Evolutionary conservation across 495 filamentous ascomycete genomes (phyloP), one percentile per base, ranked within the genome.

Genomic region (Rhypophila decipiens): DNA sequence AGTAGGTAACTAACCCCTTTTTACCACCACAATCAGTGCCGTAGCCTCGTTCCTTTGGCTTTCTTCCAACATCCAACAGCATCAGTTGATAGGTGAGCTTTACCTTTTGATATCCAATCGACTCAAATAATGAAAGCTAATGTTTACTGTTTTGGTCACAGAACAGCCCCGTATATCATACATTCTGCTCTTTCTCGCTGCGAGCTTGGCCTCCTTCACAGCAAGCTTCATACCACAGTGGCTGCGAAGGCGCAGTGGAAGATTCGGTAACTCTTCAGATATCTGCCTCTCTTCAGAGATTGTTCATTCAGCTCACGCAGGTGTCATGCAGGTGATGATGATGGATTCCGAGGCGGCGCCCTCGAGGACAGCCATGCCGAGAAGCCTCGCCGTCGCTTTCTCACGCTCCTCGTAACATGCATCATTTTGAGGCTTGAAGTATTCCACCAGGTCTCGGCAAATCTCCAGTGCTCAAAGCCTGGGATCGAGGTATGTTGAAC

Each of bases 31-130:
- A 1, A 22, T 20, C 27, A 72, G 72, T 53, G 67, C 71, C 50
- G 63, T 70, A 15, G 52, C 65, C 27, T 72, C 68, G 0, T 73
- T 73, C 55, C 41, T 69, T 9, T 76, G 68, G 68, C 56, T 76
- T 11, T 59, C 63, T 4, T 55, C 61, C 45, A 68, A 59, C 4
- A 46, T 74, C 15, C 64, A 76, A 42, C 65, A 62, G 27, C 70
- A 76, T 40, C 67, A 67, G n/a, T 60, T 73, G 23, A 66, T 69
- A 37, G 68, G 72, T 71, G 44, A 33, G 43, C n/a, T n/a, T n/a
- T n/a, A n/a, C n/a, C n/a, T n/a, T n/a, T n/a, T n/a, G n/a, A n/a
- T n/a, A n/a, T n/a, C n/a, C n/a, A n/a, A n/a, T n/a, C n/a, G n/a
- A n/a, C n/a, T n/a, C n/a, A n/a, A n/a, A n/a, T n/a, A n/a, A n/a